phyloP scores from a whole-genome alignment of 2,329 filamentous ascomycete species.

The Aschersonia sp. region DNA sequence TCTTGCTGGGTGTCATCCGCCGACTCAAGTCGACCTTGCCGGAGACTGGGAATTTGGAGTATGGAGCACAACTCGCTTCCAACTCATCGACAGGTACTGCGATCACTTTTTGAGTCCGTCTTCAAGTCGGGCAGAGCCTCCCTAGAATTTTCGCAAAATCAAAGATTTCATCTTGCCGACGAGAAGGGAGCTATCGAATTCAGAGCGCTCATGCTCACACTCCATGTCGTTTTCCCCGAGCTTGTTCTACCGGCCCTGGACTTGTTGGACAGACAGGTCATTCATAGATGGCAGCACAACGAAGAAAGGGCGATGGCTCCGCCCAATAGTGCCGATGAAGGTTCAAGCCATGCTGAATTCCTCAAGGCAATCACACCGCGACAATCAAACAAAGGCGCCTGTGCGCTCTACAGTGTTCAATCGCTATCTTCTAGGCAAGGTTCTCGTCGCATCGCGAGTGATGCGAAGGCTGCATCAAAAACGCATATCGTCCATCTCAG shows the following conservation, averaged over 20 bases:
- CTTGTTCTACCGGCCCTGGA: slow-evolving; percentile 76
- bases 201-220: slow-evolving; percentile 52
- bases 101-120: slow-evolving; percentile 1
- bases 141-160: neutral
- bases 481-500: slow-evolving; percentile 57
- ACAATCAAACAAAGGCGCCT: neutral
- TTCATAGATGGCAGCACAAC: slow-evolving; percentile 18
- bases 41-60: neutral
- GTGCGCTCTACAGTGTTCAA: slow-evolving; percentile 45
- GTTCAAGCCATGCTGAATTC: neutral
- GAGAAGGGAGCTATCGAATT: slow-evolving; percentile 10
- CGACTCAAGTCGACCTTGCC: too few species aligned
- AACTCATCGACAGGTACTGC: slow-evolving; percentile 1
- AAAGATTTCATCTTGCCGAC: neutral
- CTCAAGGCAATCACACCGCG: neutral
- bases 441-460: slow-evolving; percentile 7
- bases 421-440: slow-evolving; percentile 31
- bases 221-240: slow-evolving; percentile 75
- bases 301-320: neutral
- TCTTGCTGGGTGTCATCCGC: too few species aligned
- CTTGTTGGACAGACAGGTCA: slow-evolving; percentile 64
- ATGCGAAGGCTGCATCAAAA: slow-evolving; percentile 6
- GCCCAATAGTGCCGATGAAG: neutral
- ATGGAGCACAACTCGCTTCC: neutral
- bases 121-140: neutral